Percentiles rank a stretch among this genome's conserved stretches.
These are phyloP conservation scores for Hypsizygus marmoreus DNA, from an alignment of 768 basidiomycete genomes.

Conservation along the genomic window DNA sequence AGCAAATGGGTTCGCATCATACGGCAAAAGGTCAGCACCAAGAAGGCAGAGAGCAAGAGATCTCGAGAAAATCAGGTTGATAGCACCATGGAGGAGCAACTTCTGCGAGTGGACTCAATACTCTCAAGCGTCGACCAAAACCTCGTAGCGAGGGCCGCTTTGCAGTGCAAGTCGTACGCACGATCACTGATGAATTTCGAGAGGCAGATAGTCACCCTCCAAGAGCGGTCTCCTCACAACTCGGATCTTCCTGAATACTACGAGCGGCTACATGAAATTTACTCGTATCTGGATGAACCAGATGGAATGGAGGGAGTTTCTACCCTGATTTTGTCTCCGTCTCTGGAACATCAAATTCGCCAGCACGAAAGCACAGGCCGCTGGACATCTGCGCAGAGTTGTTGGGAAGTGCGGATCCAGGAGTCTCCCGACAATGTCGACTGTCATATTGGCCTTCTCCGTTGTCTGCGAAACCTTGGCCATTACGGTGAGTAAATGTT, in stretches of 20 bases:
- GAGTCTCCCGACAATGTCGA: constrained; percentile 87
- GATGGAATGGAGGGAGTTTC: constrained; percentile 99
- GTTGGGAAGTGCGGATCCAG: constrained; percentile 96
- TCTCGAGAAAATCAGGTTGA: constrained; percentile 37
- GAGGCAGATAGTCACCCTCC: constrained; percentile 66
- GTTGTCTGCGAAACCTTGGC: constrained; percentile 91
- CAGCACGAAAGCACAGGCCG: constrained; percentile 96
- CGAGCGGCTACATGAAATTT: constrained; percentile 93
- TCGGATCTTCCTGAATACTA: constrained; percentile 69
- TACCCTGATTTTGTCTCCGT: constrained; percentile 82
- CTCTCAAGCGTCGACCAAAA: constrained; percentile 82
- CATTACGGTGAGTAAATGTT: constrained; percentile 80
- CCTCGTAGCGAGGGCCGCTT: constrained; percentile 90
- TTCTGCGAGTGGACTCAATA: constrained; percentile 76
- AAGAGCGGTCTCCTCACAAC: constrained; percentile 39
- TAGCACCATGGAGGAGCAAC: constrained; percentile 55
- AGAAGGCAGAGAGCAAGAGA: constrained; percentile 54
- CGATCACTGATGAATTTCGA: constrained; percentile 96
- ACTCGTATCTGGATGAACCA: constrained; percentile 93
- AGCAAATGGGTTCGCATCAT: constrained; percentile 84
- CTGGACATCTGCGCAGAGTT: constrained; percentile 99
- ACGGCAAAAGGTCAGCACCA: constrained; percentile 60
- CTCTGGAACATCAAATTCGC: constrained; percentile 93
- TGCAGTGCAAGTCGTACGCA: constrained; percentile 93
- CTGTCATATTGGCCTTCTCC: constrained; percentile 85